Base-by-base conservation (phyloP, 129 eudicot genomes). In the Escallonia rubra region DNA sequence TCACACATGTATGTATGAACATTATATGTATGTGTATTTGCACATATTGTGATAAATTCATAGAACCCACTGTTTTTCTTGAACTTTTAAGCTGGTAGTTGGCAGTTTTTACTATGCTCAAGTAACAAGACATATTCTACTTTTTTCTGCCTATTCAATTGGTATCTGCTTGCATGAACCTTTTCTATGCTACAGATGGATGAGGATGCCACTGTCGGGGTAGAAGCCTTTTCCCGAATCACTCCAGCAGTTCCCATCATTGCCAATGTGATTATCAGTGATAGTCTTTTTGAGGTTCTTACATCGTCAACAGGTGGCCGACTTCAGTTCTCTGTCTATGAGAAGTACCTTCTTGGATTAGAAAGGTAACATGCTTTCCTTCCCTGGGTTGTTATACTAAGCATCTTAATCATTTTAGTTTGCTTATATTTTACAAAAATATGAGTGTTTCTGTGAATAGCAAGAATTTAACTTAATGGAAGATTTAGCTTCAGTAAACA, bases 201-300 rank as follows among this genome's bases (percentile, higher is more conserved):
- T 16, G 95, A 86, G 63, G 90, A 89, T 81, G 79, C 85, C 47
- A 79, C 90, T 7, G 90, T 81, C 49, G 92, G 96, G 66, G n/a
- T 69, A 44, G 95, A 89, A 74, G 96, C 95, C 50, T 92, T 92
- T 70, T 82, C 83, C 64, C 80, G 98, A 66, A 86, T 92, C 70
- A 91, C 98, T 69, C 88, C 98, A 57, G 98, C 89, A 46, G 91
- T 92, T 65, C 98, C 98, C 8, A 65, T 89, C 55, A 85, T 89
- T 73, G 83, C 98, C 46, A 80, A 92, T 64, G 96, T 89, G n/a
- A 77, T 92, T 64, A 70, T 92, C 46, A 78, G 89, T 72, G 86
- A 78, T 61, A 88, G 79, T 54, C 74, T 92, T 39, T 92, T 89
- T 76, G 95, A 89, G 78, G 77, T 92, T 78, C 95, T 92, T 79